Evolutionary conservation across 208 protist genomes (phyloP), one percentile per base, ranked within the genome.

Genomic region (Wallacemonas sp.): DNA sequence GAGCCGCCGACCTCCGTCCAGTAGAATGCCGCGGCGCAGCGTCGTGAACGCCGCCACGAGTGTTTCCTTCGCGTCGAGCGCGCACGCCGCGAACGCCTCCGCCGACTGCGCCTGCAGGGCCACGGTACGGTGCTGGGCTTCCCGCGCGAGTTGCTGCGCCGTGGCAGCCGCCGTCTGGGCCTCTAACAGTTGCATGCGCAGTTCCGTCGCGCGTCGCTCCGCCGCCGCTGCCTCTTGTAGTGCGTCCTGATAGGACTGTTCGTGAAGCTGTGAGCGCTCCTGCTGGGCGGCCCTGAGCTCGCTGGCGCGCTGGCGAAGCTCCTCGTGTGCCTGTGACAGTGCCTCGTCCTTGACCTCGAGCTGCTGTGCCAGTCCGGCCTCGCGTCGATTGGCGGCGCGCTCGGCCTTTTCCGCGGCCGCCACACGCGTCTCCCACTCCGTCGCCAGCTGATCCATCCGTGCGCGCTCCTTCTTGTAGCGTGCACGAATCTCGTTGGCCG

Each of bases 391-490:
- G 30, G 48, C 60, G 21, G 72, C 73, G 52, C 75, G 63, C 67
- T 89, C 83, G n/a, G 45, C 62, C 34, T 73, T 67, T n/a, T 54
- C 46, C 27, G 80, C 66, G 15, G 63, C 52, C 9, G 37, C 67
- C 13, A 66, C 68, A 53, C 70, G 71, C 27, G 77, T 75, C 60
- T 84, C 76, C 38, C 85, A 69, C 50, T 81, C 75, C 38, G 76
- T 39, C 38, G 81, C 58, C 32, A 86, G 59, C 32, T 50, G 59
- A 55, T 85, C 82, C 77, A 88, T 88, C 63, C 84, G 83, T 6
- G 71, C 46, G 50, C 74, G 74, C 41, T 88, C 82, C 48, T 81
- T 79, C 63, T 81, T 82, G 73, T 85, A 87, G 42, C 76, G 78
- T 13, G 74, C 76, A 0, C 70, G 64, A 24, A 93, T 53, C n/a